These are phyloP conservation scores for Kockiozyma suomiensis DNA, from an alignment of 805 yeast species.

Conservation along the genomic window DNA sequence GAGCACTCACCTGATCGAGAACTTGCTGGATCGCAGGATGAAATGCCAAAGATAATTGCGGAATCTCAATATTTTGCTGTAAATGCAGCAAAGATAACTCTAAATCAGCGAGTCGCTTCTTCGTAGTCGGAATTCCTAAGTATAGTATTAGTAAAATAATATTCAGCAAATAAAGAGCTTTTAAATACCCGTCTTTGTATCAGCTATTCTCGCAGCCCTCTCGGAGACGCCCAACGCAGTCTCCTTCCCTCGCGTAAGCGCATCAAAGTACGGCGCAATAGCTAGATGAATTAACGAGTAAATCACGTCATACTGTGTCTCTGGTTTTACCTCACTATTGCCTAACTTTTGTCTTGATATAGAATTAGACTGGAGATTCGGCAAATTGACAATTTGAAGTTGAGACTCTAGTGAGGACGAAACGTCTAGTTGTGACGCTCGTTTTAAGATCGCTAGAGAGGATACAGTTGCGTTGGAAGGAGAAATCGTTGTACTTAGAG, in stretches of 20 bases:
- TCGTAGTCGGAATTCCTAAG: constrained; percentile 51
- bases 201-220: constrained; percentile 18
- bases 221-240: background rate
- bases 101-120: constrained; percentile 68
- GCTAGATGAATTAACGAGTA: constrained; percentile 63
- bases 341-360: constrained; percentile 1
- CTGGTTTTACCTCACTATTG: constrained; percentile 1
- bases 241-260: constrained; percentile 41
- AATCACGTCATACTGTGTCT: constrained; percentile 53
- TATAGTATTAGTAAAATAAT: background rate
- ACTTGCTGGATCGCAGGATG: constrained; percentile 56
- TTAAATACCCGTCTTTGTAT: constrained; percentile 16
- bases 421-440: constrained; percentile 26
- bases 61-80: constrained; percentile 67
- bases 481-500: constrained; percentile 3
- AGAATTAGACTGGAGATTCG: constrained; percentile 32
- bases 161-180: background rate
- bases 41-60: constrained; percentile 56
- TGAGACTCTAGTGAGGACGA: constrained; percentile 36
- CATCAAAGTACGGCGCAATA: constrained; percentile 69
- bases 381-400: constrained; percentile 46
- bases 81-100: constrained; percentile 67
- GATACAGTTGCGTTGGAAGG: constrained; percentile 21
- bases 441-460: constrained; percentile 37
- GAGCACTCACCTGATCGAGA: constrained; percentile 41